Evolutionary conservation across 1,284 basidiomycete species (phyloP).

Genomic region (Phellopilus nigrolimitatus): DNA sequence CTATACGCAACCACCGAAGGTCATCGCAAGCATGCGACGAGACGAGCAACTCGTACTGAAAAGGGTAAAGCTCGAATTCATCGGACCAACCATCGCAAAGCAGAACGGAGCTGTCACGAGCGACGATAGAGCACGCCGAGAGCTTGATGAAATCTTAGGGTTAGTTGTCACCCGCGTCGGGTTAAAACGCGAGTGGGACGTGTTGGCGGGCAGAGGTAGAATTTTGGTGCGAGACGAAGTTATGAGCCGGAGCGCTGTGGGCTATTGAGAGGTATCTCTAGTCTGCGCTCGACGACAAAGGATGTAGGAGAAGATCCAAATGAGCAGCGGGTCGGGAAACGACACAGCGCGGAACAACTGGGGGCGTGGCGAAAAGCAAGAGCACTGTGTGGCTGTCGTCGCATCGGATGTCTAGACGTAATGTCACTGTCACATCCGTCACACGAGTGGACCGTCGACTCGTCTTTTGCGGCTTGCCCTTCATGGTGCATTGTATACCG

Average conservation of each 20-base stretch:
- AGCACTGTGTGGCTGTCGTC: too few relatives aligned
- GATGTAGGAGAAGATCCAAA: too few relatives aligned
- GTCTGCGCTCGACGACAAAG: too few relatives aligned
- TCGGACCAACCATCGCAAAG: not conserved
- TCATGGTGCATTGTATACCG: too few relatives aligned
- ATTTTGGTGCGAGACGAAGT: not conserved
- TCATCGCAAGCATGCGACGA: not conserved
- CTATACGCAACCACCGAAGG: not conserved
- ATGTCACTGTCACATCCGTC: too few relatives aligned
- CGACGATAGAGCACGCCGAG: slow-evolving; percentile 10
- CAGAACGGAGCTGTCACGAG: not conserved
- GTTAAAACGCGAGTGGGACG: slow-evolving; percentile 1
- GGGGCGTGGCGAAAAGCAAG: too few relatives aligned
- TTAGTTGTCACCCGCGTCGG: slow-evolving; percentile 14
- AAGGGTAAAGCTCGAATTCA: not conserved
- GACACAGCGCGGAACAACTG: too few relatives aligned
- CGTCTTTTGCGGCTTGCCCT: too few relatives aligned
- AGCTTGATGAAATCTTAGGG: slow-evolving; percentile 8
- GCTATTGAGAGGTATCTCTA: slow-evolving; percentile 13
- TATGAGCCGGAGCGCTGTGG: slow-evolving; percentile 16
- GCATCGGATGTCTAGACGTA: too few relatives aligned
- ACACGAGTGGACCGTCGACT: too few relatives aligned
- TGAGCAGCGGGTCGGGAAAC: too few relatives aligned
- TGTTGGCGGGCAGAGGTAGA: slow-evolving; percentile 5
- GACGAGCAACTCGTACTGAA: not conserved